These are phyloP conservation scores for Rhytidiadelphus loreus DNA, from an alignment of 225 moss, liverwort and hornwort species.

Conservation along the genomic window DNA sequence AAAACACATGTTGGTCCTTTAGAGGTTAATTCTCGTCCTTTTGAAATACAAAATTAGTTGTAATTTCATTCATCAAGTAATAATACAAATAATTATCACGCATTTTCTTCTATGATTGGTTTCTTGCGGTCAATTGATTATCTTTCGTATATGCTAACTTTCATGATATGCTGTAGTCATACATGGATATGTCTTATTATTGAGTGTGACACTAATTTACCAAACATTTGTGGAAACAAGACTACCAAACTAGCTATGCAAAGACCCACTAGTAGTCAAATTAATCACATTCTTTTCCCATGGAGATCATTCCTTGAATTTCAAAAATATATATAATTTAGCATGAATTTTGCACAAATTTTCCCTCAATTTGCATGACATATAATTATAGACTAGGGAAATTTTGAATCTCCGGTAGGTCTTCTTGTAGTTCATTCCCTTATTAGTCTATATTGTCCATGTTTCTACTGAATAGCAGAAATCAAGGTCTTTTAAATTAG, in stretches of 20 bases:
- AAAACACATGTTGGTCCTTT: too few relatives aligned
- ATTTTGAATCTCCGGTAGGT: not conserved
- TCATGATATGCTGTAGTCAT: too few relatives aligned
- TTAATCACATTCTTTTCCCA: not conserved
- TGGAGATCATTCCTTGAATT: rapidly evolving
- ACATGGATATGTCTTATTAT: not conserved
- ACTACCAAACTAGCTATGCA: not conserved
- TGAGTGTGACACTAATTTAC: not conserved
- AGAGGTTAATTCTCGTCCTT: too few relatives aligned
- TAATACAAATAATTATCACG: too few relatives aligned
- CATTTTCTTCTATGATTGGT: too few relatives aligned
- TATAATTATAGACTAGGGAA: rapidly evolving
- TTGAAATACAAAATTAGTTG: too few relatives aligned
- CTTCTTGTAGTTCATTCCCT: not conserved
- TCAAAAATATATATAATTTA: too few relatives aligned
- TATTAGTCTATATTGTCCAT: too few relatives aligned
- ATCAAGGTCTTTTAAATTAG: not conserved
- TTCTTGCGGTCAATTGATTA: too few relatives aligned
- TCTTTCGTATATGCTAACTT: not conserved
- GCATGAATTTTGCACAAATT: too few relatives aligned
- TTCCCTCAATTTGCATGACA: too few relatives aligned
- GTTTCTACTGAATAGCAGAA: not conserved
- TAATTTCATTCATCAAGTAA: too few relatives aligned
- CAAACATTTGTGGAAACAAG: not conserved
- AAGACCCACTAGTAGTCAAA: not conserved